Conservation (phyloP, 2,329 filamentous ascomycete species). For the Tympanopsis confertula region DNA sequence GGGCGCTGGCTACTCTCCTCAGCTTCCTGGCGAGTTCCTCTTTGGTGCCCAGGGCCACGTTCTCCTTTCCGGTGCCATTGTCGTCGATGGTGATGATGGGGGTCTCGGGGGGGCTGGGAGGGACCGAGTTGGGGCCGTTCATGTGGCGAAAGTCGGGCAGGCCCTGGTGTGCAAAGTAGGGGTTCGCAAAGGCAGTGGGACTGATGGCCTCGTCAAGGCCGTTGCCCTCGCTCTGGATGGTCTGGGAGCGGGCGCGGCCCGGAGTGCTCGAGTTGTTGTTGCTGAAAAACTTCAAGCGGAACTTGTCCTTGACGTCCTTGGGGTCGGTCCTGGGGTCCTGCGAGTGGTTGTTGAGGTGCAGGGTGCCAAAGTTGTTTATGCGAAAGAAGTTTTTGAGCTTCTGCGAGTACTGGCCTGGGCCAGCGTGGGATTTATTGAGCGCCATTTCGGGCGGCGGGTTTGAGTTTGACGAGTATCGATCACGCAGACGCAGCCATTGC, state of each 20-base stretch:
- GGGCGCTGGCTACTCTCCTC: conserved; percentile 86
- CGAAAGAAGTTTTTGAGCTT: conserved; percentile 63
- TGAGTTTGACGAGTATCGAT: conserved; percentile 4
- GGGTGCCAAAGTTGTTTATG: conserved; percentile 38
- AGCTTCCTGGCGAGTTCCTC: conserved; percentile 89
- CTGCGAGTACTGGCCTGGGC: conserved; percentile 49
- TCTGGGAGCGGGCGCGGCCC: conserved; percentile 76
- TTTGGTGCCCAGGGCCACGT: conserved; percentile 69
- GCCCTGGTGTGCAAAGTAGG: conserved; percentile 94
- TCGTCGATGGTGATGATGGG: conserved; percentile 66
- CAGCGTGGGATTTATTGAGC: conserved; percentile 36
- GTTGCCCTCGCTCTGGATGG: conserved; percentile 85
- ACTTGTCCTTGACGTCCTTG: conserved; percentile 67
- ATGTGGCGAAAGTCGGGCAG: conserved; percentile 86
- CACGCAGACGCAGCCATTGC: neutral
- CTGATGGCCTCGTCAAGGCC: conserved; percentile 78
- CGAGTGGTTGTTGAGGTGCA: conserved; percentile 23
- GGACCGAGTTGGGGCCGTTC: conserved; percentile 75
- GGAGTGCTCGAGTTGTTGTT: conserved; percentile 41
- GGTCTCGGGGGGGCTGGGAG: conserved; percentile 83
- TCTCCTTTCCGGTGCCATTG: conserved; percentile 49
- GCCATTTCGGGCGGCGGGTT: conserved; percentile 42
- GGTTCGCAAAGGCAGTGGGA: conserved; percentile 87
- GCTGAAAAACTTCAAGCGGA: conserved; percentile 68
- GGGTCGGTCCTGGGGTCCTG: conserved; percentile 37